A percentile compares a stretch with the other conserved stretches of the same genome.
Evolutionary conservation across 345 rosid species (phyloP).

Genomic region (Mercurialis annua): DNA sequence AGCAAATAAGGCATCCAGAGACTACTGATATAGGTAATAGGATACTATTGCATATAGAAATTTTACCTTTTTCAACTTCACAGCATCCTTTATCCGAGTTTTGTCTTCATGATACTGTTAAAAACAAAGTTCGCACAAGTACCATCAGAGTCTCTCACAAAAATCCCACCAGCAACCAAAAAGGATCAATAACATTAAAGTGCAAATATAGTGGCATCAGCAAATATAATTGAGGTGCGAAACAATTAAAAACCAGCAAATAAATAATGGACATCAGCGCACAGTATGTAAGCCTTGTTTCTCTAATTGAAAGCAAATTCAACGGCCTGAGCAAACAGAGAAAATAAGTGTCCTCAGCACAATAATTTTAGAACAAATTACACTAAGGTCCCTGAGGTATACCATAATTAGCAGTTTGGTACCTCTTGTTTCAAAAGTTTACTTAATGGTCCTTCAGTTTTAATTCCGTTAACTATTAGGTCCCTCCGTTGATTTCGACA

Average conservation of each 20-base stretch:
- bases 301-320: neutral
- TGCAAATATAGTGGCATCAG: neutral
- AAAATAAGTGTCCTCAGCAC: neutral
- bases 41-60: neutral
- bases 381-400: too few species aligned
- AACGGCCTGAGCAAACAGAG: neutral
- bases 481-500: too few species aligned
- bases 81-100: constrained; percentile 62
- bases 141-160: neutral
- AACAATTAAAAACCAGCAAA: neutral
- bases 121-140: constrained; percentile 19
- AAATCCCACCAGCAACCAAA: neutral
- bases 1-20: constrained; percentile 28
- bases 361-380: too few species aligned
- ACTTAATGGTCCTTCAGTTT: too few species aligned
- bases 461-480: too few species aligned
- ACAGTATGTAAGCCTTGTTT: neutral
- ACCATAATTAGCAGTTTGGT: too few species aligned
- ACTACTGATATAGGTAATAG: constrained; percentile 12
- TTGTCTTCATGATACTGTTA: constrained; percentile 86
- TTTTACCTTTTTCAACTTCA: constrained; percentile 71
- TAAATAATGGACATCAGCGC: neutral
- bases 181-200: neutral
- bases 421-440: too few species aligned
- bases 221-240: neutral